Conservation (phyloP, 768 basidiomycete species). For the Lentinula sp. region DNA sequence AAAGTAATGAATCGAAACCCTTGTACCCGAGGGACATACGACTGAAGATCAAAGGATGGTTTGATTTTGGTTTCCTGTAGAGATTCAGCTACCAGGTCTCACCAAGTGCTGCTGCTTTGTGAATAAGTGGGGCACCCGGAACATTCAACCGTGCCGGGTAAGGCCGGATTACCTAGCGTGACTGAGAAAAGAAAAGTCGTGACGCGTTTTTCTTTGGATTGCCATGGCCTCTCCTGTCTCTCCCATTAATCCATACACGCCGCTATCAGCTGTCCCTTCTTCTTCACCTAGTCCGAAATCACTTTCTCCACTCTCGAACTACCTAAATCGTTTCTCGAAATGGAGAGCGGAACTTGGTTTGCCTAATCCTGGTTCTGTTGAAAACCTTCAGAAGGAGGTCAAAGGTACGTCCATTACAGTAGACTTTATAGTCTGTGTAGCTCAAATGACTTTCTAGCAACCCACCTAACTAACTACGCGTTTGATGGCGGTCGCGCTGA, state of each 20-base stretch:
- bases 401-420: conserved; percentile 52
- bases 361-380: conserved; percentile 87
- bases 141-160: not conserved
- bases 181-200: not conserved
- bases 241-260: conserved; percentile 28
- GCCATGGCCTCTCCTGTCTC: conserved; percentile 41
- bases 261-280: conserved; percentile 13
- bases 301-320: conserved; percentile 48
- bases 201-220: conserved; percentile 7
- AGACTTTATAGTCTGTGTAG: conserved; percentile 4
- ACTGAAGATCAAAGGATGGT: too few relatives aligned
- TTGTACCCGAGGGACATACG: not conserved
- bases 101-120: too few relatives aligned
- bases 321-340: conserved; percentile 67
- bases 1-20: too few relatives aligned
- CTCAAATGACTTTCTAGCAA: conserved; percentile 43
- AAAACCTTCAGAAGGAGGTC: conserved; percentile 91
- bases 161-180: not conserved
- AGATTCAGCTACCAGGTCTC: too few relatives aligned
- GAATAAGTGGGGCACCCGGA: too few relatives aligned
- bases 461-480: conserved; percentile 88
- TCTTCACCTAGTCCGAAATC: not conserved
- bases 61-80: too few relatives aligned
- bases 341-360: conserved; percentile 82
- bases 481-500: conserved; percentile 98